Conservation (phyloP, 352 stramenopile species). For the Saprolegnia diclina region DNA sequence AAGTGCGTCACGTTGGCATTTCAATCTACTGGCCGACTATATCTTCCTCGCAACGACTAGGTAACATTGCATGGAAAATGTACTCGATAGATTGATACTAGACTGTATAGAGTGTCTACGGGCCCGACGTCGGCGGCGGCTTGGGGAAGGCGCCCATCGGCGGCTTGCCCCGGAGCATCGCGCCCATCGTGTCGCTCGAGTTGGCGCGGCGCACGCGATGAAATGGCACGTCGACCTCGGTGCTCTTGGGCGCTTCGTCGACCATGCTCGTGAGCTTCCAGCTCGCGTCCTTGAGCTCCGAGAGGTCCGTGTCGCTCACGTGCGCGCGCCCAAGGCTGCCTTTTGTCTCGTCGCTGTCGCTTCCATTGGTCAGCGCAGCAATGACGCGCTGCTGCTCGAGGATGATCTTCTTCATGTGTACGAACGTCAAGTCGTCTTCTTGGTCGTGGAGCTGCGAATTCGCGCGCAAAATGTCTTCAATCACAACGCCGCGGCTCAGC, state of each 20-base stretch:
- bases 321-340: constrained; percentile 28
- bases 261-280: constrained; percentile 59
- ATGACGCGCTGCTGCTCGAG: constrained; percentile 74
- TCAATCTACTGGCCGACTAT: too few relatives aligned
- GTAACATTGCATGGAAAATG: too few relatives aligned
- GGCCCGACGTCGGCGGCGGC: not conserved
- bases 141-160: constrained; percentile 22
- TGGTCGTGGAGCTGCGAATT: constrained; percentile 63
- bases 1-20: too few relatives aligned
- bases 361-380: constrained; percentile 52
- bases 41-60: too few relatives aligned
- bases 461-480: constrained; percentile 92
- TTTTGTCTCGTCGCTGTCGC: constrained; percentile 45
- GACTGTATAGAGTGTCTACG: not conserved
- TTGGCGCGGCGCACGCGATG: constrained; percentile 50
- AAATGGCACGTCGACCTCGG: constrained; percentile 38
- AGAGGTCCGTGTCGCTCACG: constrained; percentile 63
- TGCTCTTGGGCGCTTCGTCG: constrained; percentile 42
- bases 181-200: constrained; percentile 36
- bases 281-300: constrained; percentile 54
- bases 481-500: constrained; percentile 92
- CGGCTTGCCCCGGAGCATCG: not conserved
- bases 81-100: too few relatives aligned
- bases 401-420: constrained; percentile 76
- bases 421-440: constrained; percentile 60